These are phyloP conservation scores for Xylaria multiplex DNA, from an alignment of 2,329 filamentous ascomycete species.

Conservation along the genomic window DNA sequence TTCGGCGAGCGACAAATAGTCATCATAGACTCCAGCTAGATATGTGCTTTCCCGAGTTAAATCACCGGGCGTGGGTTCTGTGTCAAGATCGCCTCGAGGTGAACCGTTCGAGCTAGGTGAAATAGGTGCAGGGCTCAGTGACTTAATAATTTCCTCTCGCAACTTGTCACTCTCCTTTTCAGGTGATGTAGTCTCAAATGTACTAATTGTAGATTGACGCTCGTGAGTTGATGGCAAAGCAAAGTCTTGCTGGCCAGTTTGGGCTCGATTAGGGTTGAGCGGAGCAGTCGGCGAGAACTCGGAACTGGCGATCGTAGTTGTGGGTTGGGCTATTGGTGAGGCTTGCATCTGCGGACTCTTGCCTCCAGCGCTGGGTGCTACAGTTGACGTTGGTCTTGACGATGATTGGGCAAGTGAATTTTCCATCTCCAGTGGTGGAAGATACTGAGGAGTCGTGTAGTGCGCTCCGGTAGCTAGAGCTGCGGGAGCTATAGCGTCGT, in stretches of 20 bases:
- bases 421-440: slow-evolving; percentile 43
- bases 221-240: slow-evolving; percentile 51
- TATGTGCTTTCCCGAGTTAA: slow-evolving; percentile 67
- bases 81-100: slow-evolving; percentile 23
- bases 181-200: slow-evolving; percentile 60
- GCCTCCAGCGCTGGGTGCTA: slow-evolving; percentile 17
- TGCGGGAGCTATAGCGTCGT: slow-evolving; percentile 39
- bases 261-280: slow-evolving; percentile 55
- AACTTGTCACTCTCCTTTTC: slow-evolving; percentile 77
- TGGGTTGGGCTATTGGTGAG: slow-evolving; percentile 32
- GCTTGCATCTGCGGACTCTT: slow-evolving; percentile 33
- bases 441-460: slow-evolving; percentile 38
- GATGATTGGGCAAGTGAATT: slow-evolving; percentile 22
- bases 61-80: slow-evolving; percentile 34
- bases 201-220: slow-evolving; percentile 59
- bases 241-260: slow-evolving; percentile 51
- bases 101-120: slow-evolving; percentile 39
- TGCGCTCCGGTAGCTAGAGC: slow-evolving; percentile 35
- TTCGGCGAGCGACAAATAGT: slow-evolving; percentile 68
- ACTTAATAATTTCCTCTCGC: slow-evolving; percentile 78
- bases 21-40: slow-evolving; percentile 72
- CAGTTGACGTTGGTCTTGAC: slow-evolving; percentile 31
- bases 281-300: slow-evolving; percentile 58
- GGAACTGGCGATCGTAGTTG: slow-evolving; percentile 36
- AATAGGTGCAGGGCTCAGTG: slow-evolving; percentile 63